Evolutionary conservation across 176 grass and related monocot genomes (phyloP).

Genomic region (Secale cereale): DNA sequence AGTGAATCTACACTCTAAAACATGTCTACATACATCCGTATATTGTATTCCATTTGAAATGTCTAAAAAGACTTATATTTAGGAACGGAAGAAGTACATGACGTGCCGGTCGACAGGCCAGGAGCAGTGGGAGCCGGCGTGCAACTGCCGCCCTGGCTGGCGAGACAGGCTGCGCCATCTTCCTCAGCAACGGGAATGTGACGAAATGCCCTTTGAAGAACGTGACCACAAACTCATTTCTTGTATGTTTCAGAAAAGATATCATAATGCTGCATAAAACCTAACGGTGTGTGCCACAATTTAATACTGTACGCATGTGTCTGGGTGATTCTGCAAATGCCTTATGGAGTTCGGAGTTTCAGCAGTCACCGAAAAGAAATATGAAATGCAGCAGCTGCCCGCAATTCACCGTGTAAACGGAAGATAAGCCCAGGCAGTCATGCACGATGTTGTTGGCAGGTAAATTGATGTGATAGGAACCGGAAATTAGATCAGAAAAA

Average conservation of each 20-base stretch:
- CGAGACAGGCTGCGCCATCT: slow-evolving; percentile 34
- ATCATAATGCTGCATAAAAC: background rate
- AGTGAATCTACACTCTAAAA: too few relatives aligned
- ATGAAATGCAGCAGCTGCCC: background rate
- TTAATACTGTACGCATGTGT: background rate
- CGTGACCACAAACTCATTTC: background rate
- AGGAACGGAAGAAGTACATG: slow-evolving; percentile 39
- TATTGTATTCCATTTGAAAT: too few relatives aligned
- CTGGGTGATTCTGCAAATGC: background rate
- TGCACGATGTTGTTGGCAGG: background rate
- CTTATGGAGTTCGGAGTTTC: background rate
- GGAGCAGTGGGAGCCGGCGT: slow-evolving; percentile 28
- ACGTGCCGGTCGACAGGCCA: slow-evolving; percentile 25
- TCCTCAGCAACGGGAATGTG: slow-evolving; percentile 13
- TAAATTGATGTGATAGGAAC: background rate
- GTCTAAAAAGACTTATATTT: too few relatives aligned
- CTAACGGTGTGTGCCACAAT: background rate
- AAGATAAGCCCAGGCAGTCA: background rate
- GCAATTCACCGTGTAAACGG: background rate
- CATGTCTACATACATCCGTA: too few relatives aligned
- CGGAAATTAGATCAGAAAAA: background rate
- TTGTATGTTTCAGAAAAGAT: background rate
- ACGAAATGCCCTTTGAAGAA: background rate
- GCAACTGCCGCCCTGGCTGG: slow-evolving; percentile 47
- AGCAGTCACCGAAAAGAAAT: too few relatives aligned